phyloP scores from a whole-genome alignment of 176 grass and related monocot genomes.

The Aegilops tauschii region DNA sequence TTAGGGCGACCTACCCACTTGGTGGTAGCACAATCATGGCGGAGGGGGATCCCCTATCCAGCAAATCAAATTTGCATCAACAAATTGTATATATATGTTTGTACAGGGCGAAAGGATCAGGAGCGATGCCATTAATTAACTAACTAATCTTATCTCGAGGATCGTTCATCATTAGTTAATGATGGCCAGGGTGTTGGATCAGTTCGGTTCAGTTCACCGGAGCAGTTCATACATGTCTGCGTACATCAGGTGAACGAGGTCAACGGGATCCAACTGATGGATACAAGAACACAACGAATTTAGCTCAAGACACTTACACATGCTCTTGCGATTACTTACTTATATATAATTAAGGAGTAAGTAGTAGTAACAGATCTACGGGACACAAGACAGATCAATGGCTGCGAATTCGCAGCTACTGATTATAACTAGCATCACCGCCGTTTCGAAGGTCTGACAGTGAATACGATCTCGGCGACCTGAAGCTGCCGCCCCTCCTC shows the following conservation, averaged over 20 bases:
- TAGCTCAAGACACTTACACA: conserved; percentile 26
- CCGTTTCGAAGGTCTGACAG: conserved; percentile 61
- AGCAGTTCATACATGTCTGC: conserved; percentile 6
- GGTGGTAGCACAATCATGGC: conserved; percentile 16
- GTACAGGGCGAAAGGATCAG: background rate
- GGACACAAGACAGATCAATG: background rate
- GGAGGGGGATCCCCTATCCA: conserved; percentile 1
- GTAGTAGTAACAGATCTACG: conserved; percentile 24
- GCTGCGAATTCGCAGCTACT: conserved; percentile 17
- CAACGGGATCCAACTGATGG: conserved; percentile 7
- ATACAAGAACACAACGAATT: conserved; percentile 25
- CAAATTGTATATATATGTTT: background rate
- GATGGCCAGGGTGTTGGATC: background rate
- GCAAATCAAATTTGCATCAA: conserved; percentile 13
- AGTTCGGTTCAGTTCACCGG: conserved; percentile 24
- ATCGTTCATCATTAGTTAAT: conserved; percentile 43
- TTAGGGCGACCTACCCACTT: background rate
- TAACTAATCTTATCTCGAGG: background rate
- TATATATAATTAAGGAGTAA: conserved; percentile 22
- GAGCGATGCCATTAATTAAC: conserved; percentile 3
- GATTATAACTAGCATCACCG: conserved; percentile 3
- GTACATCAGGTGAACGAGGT: background rate
- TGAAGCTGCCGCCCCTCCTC: conserved; percentile 33
- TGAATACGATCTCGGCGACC: conserved; percentile 61
- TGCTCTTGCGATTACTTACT: background rate